Base-by-base conservation (phyloP, 129 eudicot species). In the Saposhnikovia divaricata region DNA sequence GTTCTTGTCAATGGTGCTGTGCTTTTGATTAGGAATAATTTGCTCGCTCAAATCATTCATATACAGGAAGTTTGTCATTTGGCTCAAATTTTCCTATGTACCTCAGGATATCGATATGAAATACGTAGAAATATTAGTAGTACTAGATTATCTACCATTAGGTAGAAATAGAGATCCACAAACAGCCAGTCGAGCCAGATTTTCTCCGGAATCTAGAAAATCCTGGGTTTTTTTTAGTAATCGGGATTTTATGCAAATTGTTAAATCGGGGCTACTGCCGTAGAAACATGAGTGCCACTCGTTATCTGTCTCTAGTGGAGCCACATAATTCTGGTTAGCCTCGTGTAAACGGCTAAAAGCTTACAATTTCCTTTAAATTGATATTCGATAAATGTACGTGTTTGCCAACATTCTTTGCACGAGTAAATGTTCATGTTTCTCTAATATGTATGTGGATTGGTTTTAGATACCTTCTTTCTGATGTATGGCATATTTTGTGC, bases 401-500 rank as follows among this genome's bases (percentile, higher is more conserved):
- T 18, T 42, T 25, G 44, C 19, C 50, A 37, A 57, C 72, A 21
- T 34, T 11, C 14, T 76, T 25, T 71, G 75, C 6, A 39, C 34
- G 61, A 46, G 43, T 16, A 47, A 8, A 2, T 46, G 57, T n/a
- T 44, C 25, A 28, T 44, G 21, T 8, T 39, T 37, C 25, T 38
- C 37, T 15, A 77, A 61, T 28, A 19, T 34, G 71, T 66, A 28
- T 53, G n/a, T 12, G 11, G 71, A 53, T 43, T 18, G 2, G 9
- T 18, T 42, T 21, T 9, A 1, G 27, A 19, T 42, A 2, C n/a
- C 18, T 6, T 9, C 14, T 38, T 21, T 37, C 70, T 70, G 12
- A 9, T 48, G 42, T 4, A 70, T 47, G 82, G 14, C 47, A 66
- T 80, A 50, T 18, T 74, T 76, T 47, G 21, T 80, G 65, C 98